Evolutionary conservation across 768 basidiomycete species (phyloP), one percentile per base, ranked within the genome.

Genomic region (Tylopilus felleus): DNA sequence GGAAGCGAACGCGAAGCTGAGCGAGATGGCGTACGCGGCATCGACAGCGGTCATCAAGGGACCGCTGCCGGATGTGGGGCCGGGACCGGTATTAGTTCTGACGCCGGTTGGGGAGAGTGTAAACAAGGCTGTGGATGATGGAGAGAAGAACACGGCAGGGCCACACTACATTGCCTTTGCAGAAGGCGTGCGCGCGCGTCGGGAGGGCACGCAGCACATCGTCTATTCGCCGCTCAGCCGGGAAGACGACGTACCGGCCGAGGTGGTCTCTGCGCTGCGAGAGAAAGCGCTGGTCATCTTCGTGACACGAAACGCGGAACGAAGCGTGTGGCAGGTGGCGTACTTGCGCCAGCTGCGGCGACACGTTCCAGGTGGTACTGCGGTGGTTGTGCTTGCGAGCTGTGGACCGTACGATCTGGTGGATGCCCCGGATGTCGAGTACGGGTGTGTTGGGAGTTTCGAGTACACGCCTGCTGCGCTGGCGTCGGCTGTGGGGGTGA

Each of bases 381-480:
- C 71, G 17, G 65, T 84, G 31, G 72, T 84, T 1, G 64, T 86
- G 14, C 56, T 88, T 0, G 77, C 82, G 19, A 85, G 81, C 35
- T 85, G 85, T 61, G 80, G 77, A n/a, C 86, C 86, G 27, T 88
- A 87, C 59, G 85, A 88, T 56, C 52, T 84, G 12, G 68, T 75
- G 25, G 51, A 51, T 16, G 59, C 60, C 67, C 14, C 39, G 5
- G 63, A 69, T 12, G 55, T 60, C 2, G 63, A 58, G 56, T 66
- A 67, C 0, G 69, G 73, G 22, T 80, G 76, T 33, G 58, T 86
- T 4, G 77, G 74, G 17, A 80, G 80, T 40, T 85, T 82, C 64
- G 85, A 88, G 65, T 83, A 80, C 55, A 86, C 84, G 1, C 58
- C 65, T 1, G 67, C 73, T 1, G 85, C 80, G 7, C 63, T 87